A percentile compares a stretch with the other conserved stretches of the same genome.
Evolutionary conservation across 257 asterid species (phyloP).

Genomic region (Phtheirospermum japonicum): DNA sequence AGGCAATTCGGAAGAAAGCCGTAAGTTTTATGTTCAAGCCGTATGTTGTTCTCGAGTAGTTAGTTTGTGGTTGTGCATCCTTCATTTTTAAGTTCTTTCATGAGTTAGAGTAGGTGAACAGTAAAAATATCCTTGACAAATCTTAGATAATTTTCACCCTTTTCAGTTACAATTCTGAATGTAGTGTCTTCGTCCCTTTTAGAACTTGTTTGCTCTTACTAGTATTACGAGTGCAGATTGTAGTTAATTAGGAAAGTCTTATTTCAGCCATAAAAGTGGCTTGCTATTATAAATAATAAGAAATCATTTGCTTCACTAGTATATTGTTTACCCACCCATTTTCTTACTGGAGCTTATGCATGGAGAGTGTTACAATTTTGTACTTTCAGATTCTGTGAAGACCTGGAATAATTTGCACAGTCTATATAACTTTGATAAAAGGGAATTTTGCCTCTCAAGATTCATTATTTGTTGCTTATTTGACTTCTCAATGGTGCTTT

Average conservation of each 20-base stretch:
- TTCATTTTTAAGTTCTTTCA: constrained; percentile 13
- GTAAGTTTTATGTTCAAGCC: constrained; percentile 53
- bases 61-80: constrained; percentile 11
- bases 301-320: background rate
- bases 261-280: background rate
- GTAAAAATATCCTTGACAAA: background rate
- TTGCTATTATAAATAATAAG: background rate
- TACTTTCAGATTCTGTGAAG: background rate
- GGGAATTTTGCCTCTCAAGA: background rate
- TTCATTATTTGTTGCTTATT: constrained; percentile 6
- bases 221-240: background rate
- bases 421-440: constrained; percentile 1
- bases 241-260: constrained; percentile 14
- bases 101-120: constrained; percentile 1
- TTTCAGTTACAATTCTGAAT: background rate
- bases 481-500: constrained; percentile 30
- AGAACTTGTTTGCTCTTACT: background rate
- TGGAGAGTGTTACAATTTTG: background rate
- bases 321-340: background rate
- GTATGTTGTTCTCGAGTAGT: background rate
- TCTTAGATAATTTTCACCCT: background rate
- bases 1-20: constrained; percentile 68
- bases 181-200: background rate
- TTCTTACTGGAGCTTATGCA: constrained; percentile 10
- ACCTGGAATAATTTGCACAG: background rate